phyloP scores from a whole-genome alignment of 306 rosid genomes.

The Corylus americana region DNA sequence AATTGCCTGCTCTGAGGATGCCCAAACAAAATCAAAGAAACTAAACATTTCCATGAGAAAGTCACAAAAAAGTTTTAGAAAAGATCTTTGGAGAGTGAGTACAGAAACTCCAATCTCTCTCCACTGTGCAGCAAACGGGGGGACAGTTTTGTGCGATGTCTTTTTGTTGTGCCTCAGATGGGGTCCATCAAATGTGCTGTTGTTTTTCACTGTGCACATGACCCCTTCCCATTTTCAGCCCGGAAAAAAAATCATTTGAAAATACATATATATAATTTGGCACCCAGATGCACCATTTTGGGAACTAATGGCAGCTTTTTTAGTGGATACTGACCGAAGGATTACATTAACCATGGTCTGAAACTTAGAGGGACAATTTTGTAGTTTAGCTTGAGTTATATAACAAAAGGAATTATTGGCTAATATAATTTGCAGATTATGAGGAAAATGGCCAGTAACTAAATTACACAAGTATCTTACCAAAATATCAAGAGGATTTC shows the following conservation, averaged over 20 bases:
- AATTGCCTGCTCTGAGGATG: background rate
- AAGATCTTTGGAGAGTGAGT: background rate
- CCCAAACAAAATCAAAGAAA: background rate
- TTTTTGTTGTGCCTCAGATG: background rate
- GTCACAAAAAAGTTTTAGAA: background rate
- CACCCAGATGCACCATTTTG: background rate
- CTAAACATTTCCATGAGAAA: background rate
- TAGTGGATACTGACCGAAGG: background rate
- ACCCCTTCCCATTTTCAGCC: background rate
- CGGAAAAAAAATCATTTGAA: background rate
- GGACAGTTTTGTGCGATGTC: background rate
- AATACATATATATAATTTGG: background rate
- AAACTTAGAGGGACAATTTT: background rate
- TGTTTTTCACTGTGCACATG: background rate
- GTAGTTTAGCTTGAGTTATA: background rate
- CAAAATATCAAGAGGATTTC: slow-evolving; percentile 82
- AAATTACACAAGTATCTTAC: slow-evolving; percentile 36
- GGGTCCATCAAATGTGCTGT: background rate
- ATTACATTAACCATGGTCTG: background rate
- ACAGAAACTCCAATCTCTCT: background rate
- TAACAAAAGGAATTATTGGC: slow-evolving; percentile 10
- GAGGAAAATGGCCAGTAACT: slow-evolving; percentile 11
- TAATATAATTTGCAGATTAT: background rate
- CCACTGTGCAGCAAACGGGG: background rate
- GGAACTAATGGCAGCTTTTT: background rate